phyloP scores from a whole-genome alignment of 148 eudicot species.

The Dysphania ambrosioides region DNA sequence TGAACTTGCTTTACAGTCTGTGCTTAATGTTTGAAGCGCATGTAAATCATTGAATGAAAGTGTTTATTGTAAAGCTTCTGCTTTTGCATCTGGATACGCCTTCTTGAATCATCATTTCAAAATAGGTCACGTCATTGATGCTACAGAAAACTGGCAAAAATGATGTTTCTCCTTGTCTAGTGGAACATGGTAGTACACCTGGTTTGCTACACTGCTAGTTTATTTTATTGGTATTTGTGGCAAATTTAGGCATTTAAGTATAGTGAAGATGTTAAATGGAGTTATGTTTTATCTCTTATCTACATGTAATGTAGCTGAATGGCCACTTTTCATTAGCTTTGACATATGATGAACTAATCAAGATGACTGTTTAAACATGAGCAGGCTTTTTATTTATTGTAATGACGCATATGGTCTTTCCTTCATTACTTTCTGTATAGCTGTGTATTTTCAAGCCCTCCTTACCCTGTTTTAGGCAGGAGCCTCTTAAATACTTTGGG shows the following conservation, averaged over 20 bases:
- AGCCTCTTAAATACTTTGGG: background rate
- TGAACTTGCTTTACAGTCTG: background rate
- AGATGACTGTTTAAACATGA: too few relatives aligned
- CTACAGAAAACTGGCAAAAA: slow-evolving; percentile 45
- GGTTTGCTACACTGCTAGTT: slow-evolving; percentile 41
- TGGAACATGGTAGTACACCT: slow-evolving; percentile 36
- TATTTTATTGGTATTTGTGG: background rate
- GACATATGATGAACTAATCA: background rate
- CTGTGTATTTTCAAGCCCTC: background rate
- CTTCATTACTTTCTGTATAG: background rate
- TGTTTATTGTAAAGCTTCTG: background rate
- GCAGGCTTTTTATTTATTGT: background rate
- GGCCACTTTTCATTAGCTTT: background rate
- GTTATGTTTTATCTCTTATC: background rate
- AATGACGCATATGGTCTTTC: background rate
- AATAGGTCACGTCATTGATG: slow-evolving; percentile 58
- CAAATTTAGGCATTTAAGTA: background rate
- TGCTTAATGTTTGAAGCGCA: background rate
- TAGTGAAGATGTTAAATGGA: background rate
- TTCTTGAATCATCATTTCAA: slow-evolving; percentile 60
- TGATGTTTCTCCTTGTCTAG: slow-evolving; percentile 49
- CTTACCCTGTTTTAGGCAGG: background rate
- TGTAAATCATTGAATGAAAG: background rate
- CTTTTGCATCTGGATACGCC: slow-evolving; percentile 63
- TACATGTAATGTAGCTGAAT: background rate